Base-by-base conservation (phyloP, 1,284 basidiomycete genomes). In the Cutaneotrichosporon mucoides region DNA sequence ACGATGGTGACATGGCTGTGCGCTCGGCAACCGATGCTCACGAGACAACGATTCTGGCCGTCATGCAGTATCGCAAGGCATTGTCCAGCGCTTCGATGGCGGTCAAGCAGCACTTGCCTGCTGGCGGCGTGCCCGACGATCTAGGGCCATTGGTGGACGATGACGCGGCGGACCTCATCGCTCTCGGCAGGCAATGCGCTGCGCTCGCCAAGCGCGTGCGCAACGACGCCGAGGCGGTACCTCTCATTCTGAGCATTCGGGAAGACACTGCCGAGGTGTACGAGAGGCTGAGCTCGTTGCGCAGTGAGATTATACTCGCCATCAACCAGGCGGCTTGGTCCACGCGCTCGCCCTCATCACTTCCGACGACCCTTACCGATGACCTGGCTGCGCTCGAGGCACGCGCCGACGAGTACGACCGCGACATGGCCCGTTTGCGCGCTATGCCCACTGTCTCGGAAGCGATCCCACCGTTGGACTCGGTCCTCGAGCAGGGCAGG, bases 21-120 rank as follows among this genome's bases (percentile, higher is more conserved):
- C 52, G 55, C 6, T 38, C 47, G 2, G 60, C 64, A 0, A 44
- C 44, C 9, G 61, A 62, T 33, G 53, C 56, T 0, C 56, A 55
- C 37, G 60, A 63, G 43, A 50, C 60, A 2, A 58, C 66, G 6
- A 48, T 56, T 0, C 55, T 67, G 10, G 59, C 61, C 4, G 54
- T 64, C 24, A 63, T 66, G 60, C 63, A 58, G 50, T 67, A 63
- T 41, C 59, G 59, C 13, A 62, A 65, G 38, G 46, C 60, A 4
- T 46, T 59, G n/a, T 52, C 48, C 2, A 46, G 47, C 12, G 54
- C 59, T 0, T 50, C 62, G 1, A 59, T 64, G 59, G 57, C 52
- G 0, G 55, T 64, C 35, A 59, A 61, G 42, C 52, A 43, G 2
- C 51, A 59, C 40, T 24, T 59, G 6, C 62, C 62, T 0, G 6